phyloP scores from a whole-genome alignment of 2,329 filamentous ascomycete species.

The Colletotrichum melonis region DNA sequence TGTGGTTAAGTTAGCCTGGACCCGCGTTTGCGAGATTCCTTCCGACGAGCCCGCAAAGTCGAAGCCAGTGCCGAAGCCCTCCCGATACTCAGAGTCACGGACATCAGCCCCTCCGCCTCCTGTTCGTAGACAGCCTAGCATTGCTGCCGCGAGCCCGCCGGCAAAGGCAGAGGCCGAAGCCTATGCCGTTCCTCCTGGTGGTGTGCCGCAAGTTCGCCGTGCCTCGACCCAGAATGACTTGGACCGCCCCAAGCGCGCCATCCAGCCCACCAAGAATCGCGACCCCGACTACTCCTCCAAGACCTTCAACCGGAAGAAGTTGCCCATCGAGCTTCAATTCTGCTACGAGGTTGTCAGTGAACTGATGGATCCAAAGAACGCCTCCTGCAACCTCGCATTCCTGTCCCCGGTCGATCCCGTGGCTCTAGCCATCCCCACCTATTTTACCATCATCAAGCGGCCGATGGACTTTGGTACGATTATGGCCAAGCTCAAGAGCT shows the following conservation, averaged over 20 bases:
- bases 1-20: constrained; percentile 68
- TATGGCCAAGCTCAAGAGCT: constrained; percentile 77
- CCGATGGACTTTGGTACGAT: constrained; percentile 96
- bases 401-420: constrained; percentile 90
- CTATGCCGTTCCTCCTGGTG: constrained; percentile 82
- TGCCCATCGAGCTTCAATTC: constrained; percentile 89
- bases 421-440: constrained; percentile 91
- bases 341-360: constrained; percentile 85
- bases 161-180: constrained; percentile 51
- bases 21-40: constrained; percentile 56
- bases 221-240: constrained; percentile 84
- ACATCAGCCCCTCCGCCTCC: constrained; percentile 45
- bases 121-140: constrained; percentile 44
- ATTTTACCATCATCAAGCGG: constrained; percentile 93
- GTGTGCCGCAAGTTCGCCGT: constrained; percentile 84
- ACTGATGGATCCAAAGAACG: constrained; percentile 79
- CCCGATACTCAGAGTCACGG: constrained; percentile 58
- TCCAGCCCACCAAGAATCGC: constrained; percentile 89
- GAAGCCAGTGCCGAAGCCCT: constrained; percentile 61
- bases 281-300: constrained; percentile 85
- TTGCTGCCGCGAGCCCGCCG: constrained; percentile 50
- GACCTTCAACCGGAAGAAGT: constrained; percentile 93
- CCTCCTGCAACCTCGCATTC: constrained; percentile 77
- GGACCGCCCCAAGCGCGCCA: constrained; percentile 88
- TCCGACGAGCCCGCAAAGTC: constrained; percentile 68